Conservation (phyloP, 345 rosid genomes). For the Acer negundo region DNA sequence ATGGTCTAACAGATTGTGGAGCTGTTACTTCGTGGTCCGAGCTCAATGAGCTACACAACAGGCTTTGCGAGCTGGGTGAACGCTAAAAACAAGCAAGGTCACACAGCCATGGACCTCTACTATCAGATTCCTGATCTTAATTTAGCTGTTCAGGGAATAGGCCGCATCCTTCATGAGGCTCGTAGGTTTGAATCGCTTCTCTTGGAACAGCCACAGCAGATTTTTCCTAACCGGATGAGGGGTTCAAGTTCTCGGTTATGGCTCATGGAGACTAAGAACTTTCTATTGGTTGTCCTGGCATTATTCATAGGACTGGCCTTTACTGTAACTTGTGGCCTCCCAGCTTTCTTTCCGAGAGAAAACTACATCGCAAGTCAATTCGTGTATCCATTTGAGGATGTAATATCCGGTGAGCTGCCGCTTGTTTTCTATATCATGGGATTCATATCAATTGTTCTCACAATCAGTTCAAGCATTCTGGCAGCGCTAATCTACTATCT, state of each 20-base stretch:
- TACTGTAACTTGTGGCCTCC: neutral
- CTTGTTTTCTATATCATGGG: neutral
- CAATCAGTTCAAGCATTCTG: neutral
- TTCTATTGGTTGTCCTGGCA: neutral
- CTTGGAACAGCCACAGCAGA: neutral
- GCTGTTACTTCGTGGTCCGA: neutral
- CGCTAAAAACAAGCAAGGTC: neutral
- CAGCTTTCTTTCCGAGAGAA: neutral
- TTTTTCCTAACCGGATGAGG: neutral
- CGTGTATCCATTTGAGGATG: too few relatives aligned
- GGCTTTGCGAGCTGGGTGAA: neutral
- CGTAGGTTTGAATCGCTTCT: neutral
- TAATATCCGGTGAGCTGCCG: neutral
- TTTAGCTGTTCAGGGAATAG: neutral
- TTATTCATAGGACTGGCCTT: slow-evolving; percentile 3
- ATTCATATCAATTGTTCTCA: neutral
- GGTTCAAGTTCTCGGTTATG: neutral
- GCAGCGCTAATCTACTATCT: neutral
- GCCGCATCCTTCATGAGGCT: slow-evolving; percentile 6
- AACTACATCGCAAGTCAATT: too few relatives aligned
- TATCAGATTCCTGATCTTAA: neutral
- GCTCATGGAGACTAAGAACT: neutral
- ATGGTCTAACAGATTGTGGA: neutral
- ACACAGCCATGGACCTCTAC: slow-evolving; percentile 14
- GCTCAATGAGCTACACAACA: too few relatives aligned